A percentile compares a stretch with the other conserved stretches of the same genome.
phyloP scores from a whole-genome alignment of 495 filamentous ascomycete genomes.

The Aspergillus olivimuriae region DNA sequence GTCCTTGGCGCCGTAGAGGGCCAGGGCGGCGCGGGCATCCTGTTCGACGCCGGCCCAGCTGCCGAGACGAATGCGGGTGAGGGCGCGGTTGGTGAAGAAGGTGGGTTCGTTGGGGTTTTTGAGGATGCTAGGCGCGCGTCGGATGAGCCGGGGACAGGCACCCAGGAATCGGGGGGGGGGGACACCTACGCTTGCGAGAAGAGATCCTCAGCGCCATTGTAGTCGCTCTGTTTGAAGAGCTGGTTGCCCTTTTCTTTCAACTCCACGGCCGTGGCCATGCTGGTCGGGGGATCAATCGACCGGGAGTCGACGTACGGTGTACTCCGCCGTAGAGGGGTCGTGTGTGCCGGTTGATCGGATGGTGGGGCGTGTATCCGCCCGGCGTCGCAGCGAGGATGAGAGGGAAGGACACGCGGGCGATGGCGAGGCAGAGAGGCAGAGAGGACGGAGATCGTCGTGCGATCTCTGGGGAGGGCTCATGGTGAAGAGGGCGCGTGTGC shows the following conservation, averaged over 20 bases:
- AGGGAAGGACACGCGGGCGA: too few relatives aligned
- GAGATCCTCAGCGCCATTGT: slow-evolving; percentile 61
- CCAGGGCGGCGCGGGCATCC: slow-evolving; percentile 71
- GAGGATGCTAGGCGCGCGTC: slow-evolving; percentile 28
- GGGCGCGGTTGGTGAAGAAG: slow-evolving; percentile 79
- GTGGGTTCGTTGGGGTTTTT: slow-evolving; percentile 43
- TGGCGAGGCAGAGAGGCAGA: too few relatives aligned
- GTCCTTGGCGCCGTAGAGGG: slow-evolving; percentile 50
- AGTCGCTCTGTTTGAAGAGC: slow-evolving; percentile 65
- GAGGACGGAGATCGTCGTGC: too few relatives aligned
- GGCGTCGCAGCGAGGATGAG: too few relatives aligned
- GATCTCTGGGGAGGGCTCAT: too few relatives aligned
- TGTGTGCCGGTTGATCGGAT: too few relatives aligned
- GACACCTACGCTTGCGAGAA: slow-evolving; percentile 78
- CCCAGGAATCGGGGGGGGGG: background rate
- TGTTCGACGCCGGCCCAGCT: slow-evolving; percentile 69
- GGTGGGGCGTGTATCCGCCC: too few relatives aligned
- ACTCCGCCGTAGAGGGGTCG: too few relatives aligned
- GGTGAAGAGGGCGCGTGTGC: too few relatives aligned
- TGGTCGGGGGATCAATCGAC: background rate
- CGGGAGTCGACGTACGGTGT: too few relatives aligned
- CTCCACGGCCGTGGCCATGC: slow-evolving; percentile 29
- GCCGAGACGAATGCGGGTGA: slow-evolving; percentile 68
- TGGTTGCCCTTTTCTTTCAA: slow-evolving; percentile 41
- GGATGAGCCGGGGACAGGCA: background rate